Conservation (phyloP, 2,329 filamentous ascomycete species). For the Aureobasidium leucospermi region DNA sequence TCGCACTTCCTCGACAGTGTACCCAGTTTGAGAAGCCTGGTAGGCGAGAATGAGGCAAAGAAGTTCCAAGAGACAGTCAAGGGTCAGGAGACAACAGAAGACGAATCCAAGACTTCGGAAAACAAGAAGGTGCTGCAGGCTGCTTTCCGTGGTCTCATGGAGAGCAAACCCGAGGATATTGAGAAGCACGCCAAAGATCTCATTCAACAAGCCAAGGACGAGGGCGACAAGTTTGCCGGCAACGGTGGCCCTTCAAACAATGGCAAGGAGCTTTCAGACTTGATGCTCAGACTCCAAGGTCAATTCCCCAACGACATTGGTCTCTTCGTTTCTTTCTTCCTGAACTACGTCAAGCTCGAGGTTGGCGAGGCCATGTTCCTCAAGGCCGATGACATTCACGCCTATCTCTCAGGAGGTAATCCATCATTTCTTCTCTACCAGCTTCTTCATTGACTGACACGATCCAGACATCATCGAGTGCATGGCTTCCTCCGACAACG, state of each 20-base stretch:
- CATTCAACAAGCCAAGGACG: slow-evolving; percentile 60
- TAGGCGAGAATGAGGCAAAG: slow-evolving; percentile 40
- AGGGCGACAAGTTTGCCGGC: slow-evolving; percentile 66
- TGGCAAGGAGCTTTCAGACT: slow-evolving; percentile 64
- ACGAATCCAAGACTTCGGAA: slow-evolving; percentile 37
- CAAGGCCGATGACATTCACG: slow-evolving; percentile 94
- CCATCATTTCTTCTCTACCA: neutral
- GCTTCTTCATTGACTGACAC: neutral
- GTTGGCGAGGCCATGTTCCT: slow-evolving; percentile 94
- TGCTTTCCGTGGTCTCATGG: slow-evolving; percentile 75
- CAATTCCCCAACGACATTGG: slow-evolving; percentile 89
- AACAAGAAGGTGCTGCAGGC: slow-evolving; percentile 75
- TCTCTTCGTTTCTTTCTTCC: slow-evolving; percentile 91
- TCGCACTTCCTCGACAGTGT: slow-evolving; percentile 70
- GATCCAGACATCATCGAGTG: slow-evolving; percentile 86
- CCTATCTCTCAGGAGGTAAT: slow-evolving; percentile 67
- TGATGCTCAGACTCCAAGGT: slow-evolving; percentile 68
- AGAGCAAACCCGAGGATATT: slow-evolving; percentile 60
- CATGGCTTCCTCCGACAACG: slow-evolving; percentile 98
- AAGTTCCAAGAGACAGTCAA: slow-evolving; percentile 42
- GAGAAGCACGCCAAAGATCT: slow-evolving; percentile 60
- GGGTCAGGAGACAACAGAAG: slow-evolving; percentile 43
- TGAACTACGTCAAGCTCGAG: slow-evolving; percentile 85
- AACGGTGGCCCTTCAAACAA: slow-evolving; percentile 60
- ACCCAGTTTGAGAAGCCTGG: slow-evolving; percentile 41